These are phyloP conservation scores for Colletotrichum viniferum DNA, from an alignment of 2,329 filamentous ascomycete genomes.

Conservation along the genomic window DNA sequence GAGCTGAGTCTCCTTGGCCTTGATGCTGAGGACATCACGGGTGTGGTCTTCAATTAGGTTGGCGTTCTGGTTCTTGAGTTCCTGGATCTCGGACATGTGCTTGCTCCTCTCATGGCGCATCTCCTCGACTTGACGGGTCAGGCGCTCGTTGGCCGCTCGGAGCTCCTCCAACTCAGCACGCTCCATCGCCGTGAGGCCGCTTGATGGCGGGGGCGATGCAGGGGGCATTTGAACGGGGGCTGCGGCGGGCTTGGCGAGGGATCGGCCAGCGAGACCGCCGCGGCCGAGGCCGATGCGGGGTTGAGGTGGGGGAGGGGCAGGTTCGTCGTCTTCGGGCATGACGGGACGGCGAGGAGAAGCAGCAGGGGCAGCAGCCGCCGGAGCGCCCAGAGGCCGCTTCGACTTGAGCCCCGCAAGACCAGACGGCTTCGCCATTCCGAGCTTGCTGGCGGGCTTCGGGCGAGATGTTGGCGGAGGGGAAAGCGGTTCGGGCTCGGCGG, in stretches of 20 bases:
- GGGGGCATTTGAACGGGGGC: constrained; percentile 53
- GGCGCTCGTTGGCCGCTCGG: constrained; percentile 79
- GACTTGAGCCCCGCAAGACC: constrained; percentile 63
- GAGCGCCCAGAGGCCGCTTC: constrained; percentile 54
- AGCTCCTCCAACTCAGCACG: constrained; percentile 92
- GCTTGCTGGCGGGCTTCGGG: constrained; percentile 50
- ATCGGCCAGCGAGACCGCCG: constrained; percentile 84
- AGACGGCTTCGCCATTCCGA: constrained; percentile 59
- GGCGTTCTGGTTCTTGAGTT: constrained; percentile 96
- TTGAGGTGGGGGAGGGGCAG: constrained; percentile 57
- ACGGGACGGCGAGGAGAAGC: constrained; percentile 56
- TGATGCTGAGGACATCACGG: constrained; percentile 91
- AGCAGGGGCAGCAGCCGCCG: neutral
- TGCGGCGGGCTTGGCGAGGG: constrained; percentile 75
- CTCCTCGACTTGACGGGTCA: constrained; percentile 78
- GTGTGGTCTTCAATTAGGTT: constrained; percentile 97
- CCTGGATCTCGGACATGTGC: constrained; percentile 85
- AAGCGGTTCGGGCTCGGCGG: constrained; percentile 55
- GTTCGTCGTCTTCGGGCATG: constrained; percentile 61
- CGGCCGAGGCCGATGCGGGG: constrained; percentile 72
- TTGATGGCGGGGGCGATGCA: constrained; percentile 62
- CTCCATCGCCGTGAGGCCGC: constrained; percentile 78
- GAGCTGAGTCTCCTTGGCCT: constrained; percentile 97
- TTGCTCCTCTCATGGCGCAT: constrained; percentile 81
- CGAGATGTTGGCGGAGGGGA: constrained; percentile 64